Conservation (phyloP, 2,329 filamentous ascomycete genomes). For the Fusarium sp. region DNA sequence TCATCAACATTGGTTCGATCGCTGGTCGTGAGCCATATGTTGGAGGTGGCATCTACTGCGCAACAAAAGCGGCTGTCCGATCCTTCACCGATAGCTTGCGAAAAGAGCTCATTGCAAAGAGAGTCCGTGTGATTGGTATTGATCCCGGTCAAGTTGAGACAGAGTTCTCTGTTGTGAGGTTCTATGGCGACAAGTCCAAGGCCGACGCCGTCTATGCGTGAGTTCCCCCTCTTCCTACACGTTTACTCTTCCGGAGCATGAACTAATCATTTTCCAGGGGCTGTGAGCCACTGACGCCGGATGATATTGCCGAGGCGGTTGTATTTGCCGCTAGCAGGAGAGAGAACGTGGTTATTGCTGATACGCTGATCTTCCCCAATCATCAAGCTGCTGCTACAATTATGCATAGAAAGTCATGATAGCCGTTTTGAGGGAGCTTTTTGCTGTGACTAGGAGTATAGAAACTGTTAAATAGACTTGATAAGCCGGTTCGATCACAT, state of each 20-base stretch:
- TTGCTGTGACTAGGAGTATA: neutral
- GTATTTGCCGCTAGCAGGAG: slow-evolving; percentile 86
- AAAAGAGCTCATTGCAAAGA: slow-evolving; percentile 82
- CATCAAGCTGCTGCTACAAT: slow-evolving; percentile 69
- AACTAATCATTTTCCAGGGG: slow-evolving; percentile 60
- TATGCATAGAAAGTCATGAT: slow-evolving; percentile 47
- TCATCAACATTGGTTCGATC: slow-evolving; percentile 94
- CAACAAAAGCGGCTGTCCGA: slow-evolving; percentile 88
- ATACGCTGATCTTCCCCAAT: slow-evolving; percentile 87
- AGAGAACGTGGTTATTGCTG: slow-evolving; percentile 91
- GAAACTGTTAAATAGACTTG: neutral
- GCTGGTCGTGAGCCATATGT: slow-evolving; percentile 89
- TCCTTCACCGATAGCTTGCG: slow-evolving; percentile 86
- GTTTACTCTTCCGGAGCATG: neutral
- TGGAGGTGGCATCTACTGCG: slow-evolving; percentile 91
- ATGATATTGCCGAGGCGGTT: slow-evolving; percentile 90
- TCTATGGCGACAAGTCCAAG: slow-evolving; percentile 87
- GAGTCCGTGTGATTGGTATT: slow-evolving; percentile 86
- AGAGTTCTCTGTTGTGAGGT: slow-evolving; percentile 91
- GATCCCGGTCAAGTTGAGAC: slow-evolving; percentile 95
- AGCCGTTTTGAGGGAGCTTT: neutral
- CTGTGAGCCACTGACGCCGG: slow-evolving; percentile 84
- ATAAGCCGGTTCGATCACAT: neutral
- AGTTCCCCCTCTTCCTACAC: slow-evolving; percentile 46
- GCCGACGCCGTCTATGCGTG: slow-evolving; percentile 90